Conservation (phyloP, 163 green algal species). For the Chlorella variabilis region DNA sequence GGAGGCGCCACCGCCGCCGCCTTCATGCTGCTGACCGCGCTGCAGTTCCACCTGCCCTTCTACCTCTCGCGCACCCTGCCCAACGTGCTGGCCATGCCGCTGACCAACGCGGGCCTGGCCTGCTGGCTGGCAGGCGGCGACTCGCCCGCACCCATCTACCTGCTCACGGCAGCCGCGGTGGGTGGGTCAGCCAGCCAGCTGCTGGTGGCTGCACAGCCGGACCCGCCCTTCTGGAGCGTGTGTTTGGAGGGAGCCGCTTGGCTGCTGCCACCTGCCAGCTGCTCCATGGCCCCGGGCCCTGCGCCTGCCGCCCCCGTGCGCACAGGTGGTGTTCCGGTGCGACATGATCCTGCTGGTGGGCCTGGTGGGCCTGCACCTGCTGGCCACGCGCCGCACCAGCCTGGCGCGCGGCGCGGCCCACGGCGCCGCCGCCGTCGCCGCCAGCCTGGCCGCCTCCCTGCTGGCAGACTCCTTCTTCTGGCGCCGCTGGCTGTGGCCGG, state of each 20-base stretch:
- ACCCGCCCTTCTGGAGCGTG: too few species aligned
- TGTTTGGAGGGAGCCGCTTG: too few species aligned
- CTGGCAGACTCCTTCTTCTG: constrained; percentile 78
- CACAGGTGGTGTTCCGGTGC: constrained; percentile 77
- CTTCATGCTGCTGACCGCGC: constrained; percentile 54
- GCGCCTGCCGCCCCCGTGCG: too few species aligned
- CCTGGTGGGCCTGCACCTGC: constrained; percentile 65
- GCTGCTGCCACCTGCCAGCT: too few species aligned
- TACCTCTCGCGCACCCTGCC: constrained; percentile 81
- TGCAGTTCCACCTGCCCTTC: constrained; percentile 89
- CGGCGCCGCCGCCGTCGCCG: constrained; percentile 32
- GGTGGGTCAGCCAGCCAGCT: too few species aligned
- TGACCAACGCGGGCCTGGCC: constrained; percentile 60
- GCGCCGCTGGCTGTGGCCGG: constrained; percentile 83
- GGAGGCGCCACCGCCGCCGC: constrained; percentile 12
- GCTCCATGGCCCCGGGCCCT: too few species aligned
- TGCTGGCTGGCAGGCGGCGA: constrained; percentile 51
- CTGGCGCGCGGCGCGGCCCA: constrained; percentile 27
- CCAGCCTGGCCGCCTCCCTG: constrained; percentile 57
- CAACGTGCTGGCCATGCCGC: constrained; percentile 79
- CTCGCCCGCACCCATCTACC: constrained; percentile 31
- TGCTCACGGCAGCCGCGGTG: constrained; percentile 58
- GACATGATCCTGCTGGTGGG: constrained; percentile 69
- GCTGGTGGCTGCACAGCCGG: too few species aligned
- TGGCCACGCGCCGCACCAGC: constrained; percentile 44